Evolutionary conservation across 306 rosid genomes (phyloP).

Genomic region (Quillaja saponaria): DNA sequence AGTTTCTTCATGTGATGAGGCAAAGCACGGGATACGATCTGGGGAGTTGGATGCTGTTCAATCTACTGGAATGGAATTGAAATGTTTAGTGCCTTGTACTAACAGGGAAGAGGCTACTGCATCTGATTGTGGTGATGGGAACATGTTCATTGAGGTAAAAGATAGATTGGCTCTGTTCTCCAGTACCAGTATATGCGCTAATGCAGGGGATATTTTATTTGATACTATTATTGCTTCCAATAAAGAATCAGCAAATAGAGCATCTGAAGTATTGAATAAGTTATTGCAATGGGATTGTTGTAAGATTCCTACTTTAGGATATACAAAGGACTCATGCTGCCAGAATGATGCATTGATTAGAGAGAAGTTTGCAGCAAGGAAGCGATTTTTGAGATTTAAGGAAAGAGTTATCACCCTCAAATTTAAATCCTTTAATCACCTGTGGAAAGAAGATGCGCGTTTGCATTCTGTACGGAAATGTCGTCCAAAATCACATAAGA

Average conservation of each 20-base stretch:
- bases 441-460: conserved; percentile 85
- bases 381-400: conserved; percentile 59
- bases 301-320: conserved; percentile 33
- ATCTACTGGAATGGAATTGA: conserved; percentile 25
- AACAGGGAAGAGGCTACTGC: conserved; percentile 36
- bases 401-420: conserved; percentile 75
- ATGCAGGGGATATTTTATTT: conserved; percentile 33
- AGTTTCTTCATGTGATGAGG: conserved; percentile 40
- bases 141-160: conserved; percentile 28
- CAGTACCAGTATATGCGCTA: conserved; percentile 24
- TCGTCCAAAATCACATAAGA: conserved; percentile 75
- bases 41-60: conserved; percentile 41
- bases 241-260: conserved; percentile 54
- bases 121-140: conserved; percentile 42
- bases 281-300: conserved; percentile 42
- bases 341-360: conserved; percentile 31
- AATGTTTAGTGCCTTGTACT: conserved; percentile 35
- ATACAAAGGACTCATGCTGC: conserved; percentile 27
- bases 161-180: conserved; percentile 22
- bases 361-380: conserved; percentile 62
- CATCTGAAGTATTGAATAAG: conserved; percentile 49
- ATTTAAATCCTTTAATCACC: conserved; percentile 72
- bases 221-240: conserved; percentile 56
- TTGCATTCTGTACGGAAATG: conserved; percentile 58
- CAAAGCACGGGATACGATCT: conserved; percentile 30